These are phyloP conservation scores for Cucurbita moschata DNA, from an alignment of 306 rosid genomes.

Conservation along the genomic window DNA sequence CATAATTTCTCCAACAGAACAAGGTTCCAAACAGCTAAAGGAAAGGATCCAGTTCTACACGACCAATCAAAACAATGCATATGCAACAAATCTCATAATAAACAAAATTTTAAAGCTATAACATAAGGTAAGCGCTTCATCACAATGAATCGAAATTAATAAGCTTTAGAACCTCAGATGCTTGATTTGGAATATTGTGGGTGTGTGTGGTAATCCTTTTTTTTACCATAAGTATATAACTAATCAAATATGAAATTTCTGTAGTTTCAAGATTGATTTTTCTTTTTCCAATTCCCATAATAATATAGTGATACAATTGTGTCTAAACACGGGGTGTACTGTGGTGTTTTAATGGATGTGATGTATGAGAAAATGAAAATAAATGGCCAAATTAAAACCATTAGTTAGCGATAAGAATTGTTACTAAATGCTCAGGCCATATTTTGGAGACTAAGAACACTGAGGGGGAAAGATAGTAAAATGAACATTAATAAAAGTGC, in stretches of 20 bases:
- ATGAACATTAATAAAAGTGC: neutral
- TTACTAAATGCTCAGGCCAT: neutral
- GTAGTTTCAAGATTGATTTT: neutral
- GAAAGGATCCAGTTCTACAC: neutral
- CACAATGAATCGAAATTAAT: neutral
- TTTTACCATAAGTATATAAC: neutral
- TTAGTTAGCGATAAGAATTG: neutral
- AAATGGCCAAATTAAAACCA: neutral
- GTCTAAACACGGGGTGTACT: neutral
- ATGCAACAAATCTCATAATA: neutral
- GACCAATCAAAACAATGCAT: neutral
- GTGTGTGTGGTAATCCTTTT: neutral
- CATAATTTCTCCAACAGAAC: neutral
- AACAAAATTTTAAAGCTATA: neutral
- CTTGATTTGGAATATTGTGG: neutral
- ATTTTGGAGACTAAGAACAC: neutral
- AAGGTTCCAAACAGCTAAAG: neutral
- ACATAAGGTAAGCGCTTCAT: neutral
- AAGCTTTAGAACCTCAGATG: neutral
- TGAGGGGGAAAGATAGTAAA: neutral
- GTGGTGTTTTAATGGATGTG: neutral
- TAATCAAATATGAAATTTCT: neutral
- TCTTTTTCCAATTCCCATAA: neutral
- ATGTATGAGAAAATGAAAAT: neutral
- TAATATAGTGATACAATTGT: neutral